phyloP scores from a whole-genome alignment of 2,329 filamentous ascomycete species.

The Fusarium sp. region DNA sequence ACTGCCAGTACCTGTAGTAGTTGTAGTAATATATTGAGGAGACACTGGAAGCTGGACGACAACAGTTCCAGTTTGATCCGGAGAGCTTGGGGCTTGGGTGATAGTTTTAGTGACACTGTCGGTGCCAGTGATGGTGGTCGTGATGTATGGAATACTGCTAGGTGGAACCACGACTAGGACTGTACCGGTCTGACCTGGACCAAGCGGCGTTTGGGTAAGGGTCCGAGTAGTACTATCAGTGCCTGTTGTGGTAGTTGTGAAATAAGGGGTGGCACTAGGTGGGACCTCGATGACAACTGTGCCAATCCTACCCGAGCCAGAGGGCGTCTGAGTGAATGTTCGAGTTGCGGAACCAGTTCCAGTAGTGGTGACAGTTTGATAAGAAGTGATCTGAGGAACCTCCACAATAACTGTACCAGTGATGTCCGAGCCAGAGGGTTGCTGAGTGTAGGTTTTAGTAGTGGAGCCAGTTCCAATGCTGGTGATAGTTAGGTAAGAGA shows the following conservation, averaged over 20 bases:
- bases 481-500: neutral
- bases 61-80: neutral
- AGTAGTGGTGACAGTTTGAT: neutral
- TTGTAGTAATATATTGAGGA: neutral
- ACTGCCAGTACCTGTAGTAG: neutral
- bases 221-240: neutral
- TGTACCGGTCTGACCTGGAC: conserved; percentile 1
- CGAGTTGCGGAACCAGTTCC: neutral
- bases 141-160: neutral
- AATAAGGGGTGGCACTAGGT: neutral
- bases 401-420: conserved; percentile 12
- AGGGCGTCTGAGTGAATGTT: neutral
- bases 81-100: neutral
- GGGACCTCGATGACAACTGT: neutral
- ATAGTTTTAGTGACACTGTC: neutral
- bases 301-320: neutral
- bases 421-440: neutral
- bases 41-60: neutral
- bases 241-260: neutral
- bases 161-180: neutral
- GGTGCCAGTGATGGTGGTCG: neutral
- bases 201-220: neutral
- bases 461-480: neutral
- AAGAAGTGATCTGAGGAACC: conserved; percentile 1
- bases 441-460: neutral